These are phyloP conservation scores for Aureobasidium namibiae DNA, from an alignment of 2,329 filamentous ascomycete species.

Conservation along the genomic window DNA sequence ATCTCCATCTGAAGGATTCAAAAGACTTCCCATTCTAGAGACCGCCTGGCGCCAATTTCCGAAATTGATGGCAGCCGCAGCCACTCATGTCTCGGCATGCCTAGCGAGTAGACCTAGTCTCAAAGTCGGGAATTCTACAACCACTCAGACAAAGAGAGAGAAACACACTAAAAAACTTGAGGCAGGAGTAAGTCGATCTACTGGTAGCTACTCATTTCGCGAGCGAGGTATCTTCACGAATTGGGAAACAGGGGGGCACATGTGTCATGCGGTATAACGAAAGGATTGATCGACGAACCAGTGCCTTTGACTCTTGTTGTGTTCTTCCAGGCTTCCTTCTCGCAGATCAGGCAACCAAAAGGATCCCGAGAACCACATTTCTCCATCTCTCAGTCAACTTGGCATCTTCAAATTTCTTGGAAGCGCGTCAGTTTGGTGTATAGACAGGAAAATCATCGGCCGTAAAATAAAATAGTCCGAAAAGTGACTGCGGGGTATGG, in stretches of 20 bases:
- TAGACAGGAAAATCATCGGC: not conserved
- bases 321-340: no score
- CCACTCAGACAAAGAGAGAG: not conserved
- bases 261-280: not conserved
- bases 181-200: no score
- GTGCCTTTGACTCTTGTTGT: no score
- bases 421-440: no score
- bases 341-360: not conserved
- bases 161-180: not conserved
- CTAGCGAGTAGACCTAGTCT: not conserved
- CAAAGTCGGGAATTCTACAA: not conserved
- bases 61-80: not conserved
- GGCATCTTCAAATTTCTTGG: not conserved
- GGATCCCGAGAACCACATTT: not conserved
- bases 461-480: no score
- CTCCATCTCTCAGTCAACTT: not conserved
- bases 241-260: not conserved
- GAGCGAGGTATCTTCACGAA: no score
- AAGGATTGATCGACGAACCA: not conserved
- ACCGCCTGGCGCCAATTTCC: not conserved
- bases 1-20: not conserved
- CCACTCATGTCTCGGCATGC: not conserved
- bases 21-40: not conserved
- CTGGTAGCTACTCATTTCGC: no score
- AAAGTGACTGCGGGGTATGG: no score